These are phyloP conservation scores for Stephania yunnanensis DNA, from an alignment of 164 flowering plant genomes.

Conservation along the genomic window DNA sequence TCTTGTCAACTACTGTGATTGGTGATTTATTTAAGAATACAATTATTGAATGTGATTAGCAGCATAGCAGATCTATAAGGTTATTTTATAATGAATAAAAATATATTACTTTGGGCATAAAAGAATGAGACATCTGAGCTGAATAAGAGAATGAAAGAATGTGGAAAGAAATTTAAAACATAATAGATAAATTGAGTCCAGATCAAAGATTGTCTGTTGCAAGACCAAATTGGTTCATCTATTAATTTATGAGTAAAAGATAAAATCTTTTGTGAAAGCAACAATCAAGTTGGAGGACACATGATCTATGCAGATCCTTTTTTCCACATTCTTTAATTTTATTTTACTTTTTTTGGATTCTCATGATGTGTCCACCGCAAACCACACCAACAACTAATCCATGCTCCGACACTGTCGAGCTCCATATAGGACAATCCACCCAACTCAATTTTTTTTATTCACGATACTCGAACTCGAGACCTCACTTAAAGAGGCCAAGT, in stretches of 20 bases:
- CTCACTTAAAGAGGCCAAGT: too few relatives aligned
- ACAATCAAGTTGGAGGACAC: background rate
- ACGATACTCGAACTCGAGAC: too few relatives aligned
- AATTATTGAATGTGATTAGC: background rate
- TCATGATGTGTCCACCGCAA: too few relatives aligned
- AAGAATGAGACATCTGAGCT: background rate
- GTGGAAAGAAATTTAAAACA: background rate
- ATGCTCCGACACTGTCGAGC: too few relatives aligned
- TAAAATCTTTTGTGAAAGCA: background rate
- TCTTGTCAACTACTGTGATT: background rate
- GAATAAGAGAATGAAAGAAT: background rate
- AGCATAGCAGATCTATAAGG: background rate
- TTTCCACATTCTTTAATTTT: background rate
- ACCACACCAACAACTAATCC: too few relatives aligned
- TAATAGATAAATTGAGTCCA: too few relatives aligned
- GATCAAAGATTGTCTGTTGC: background rate
- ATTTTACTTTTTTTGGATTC: too few relatives aligned
- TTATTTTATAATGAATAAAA: background rate
- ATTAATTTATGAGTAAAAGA: background rate
- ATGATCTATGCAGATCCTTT: background rate
- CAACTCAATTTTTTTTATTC: too few relatives aligned
- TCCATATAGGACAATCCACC: too few relatives aligned
- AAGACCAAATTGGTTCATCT: background rate
- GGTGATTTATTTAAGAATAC: background rate
- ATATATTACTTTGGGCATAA: background rate